Evolutionary conservation across 2,329 filamentous ascomycete species (phyloP).

Genomic region (Aspergillus niger): DNA sequence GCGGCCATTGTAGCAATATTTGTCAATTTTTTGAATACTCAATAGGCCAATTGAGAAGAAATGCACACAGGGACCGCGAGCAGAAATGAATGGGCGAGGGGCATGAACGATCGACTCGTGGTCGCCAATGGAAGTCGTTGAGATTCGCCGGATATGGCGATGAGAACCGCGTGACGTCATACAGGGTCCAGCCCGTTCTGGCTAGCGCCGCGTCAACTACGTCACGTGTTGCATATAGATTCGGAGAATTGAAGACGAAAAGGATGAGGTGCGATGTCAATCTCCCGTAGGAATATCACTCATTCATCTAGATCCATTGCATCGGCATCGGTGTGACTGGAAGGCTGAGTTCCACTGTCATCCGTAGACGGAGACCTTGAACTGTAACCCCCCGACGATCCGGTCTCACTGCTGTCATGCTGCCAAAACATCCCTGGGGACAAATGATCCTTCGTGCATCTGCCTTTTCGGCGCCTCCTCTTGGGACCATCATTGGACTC

Average conservation of each 20-base stretch:
- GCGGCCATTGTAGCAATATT: constrained; percentile 28
- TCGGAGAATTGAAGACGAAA: background rate
- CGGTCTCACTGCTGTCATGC: constrained; percentile 19
- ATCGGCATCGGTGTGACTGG: constrained; percentile 24
- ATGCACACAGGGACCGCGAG: background rate
- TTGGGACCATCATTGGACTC: constrained; percentile 26
- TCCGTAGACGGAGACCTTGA: constrained; percentile 26
- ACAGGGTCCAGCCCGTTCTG: background rate
- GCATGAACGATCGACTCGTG: background rate
- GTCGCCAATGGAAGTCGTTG: constrained; percentile 1
- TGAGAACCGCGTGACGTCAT: constrained; percentile 40
- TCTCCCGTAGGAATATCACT: background rate
- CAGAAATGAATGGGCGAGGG: background rate
- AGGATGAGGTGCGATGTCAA: background rate
- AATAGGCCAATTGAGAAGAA: background rate
- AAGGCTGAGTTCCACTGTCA: constrained; percentile 18
- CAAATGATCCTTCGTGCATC: constrained; percentile 18
- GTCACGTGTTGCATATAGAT: background rate
- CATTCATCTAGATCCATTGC: constrained; percentile 41
- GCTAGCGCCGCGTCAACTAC: constrained; percentile 9
- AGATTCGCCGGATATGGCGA: constrained; percentile 4
- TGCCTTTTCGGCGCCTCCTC: constrained; percentile 29
- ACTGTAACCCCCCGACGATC: constrained; percentile 23
- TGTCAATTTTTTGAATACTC: background rate
- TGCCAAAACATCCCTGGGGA: constrained; percentile 14